Evolutionary conservation across 495 filamentous ascomycete species (phyloP).

Genomic region (Tuber melanosporum): DNA sequence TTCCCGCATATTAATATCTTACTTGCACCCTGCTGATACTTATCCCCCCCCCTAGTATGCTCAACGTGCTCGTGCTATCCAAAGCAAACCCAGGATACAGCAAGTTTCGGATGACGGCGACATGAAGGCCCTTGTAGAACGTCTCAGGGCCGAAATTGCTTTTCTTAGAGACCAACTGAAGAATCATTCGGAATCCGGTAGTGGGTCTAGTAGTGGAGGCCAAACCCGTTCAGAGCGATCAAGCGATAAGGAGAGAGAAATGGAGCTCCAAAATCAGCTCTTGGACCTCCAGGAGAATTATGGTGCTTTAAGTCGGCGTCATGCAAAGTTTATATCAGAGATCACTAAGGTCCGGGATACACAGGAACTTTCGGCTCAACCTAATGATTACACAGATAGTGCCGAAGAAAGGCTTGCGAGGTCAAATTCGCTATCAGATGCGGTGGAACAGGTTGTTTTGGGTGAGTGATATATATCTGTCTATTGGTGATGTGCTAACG

Average conservation of each 20-base stretch:
- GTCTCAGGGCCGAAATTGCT: conserved; percentile 84
- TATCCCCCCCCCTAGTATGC: conserved; percentile 61
- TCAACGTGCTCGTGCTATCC: conserved; percentile 89
- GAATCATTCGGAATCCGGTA: conserved; percentile 59
- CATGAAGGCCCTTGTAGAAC: conserved; percentile 89
- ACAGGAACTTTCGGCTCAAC: conserved; percentile 49
- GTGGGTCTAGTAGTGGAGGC: conserved; percentile 47
- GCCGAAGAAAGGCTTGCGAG: conserved; percentile 85
- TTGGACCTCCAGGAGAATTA: conserved; percentile 94
- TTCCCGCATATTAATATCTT: neutral
- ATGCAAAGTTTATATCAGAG: conserved; percentile 91
- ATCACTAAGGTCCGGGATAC: conserved; percentile 77
- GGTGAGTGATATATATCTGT: conserved; percentile 11
- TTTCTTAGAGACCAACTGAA: conserved; percentile 93
- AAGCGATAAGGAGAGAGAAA: conserved; percentile 62
- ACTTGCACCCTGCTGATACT: conserved; percentile 13
- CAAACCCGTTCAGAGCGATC: conserved; percentile 55
- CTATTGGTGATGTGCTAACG: neutral
- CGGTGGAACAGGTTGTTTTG: conserved; percentile 89
- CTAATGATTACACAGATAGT: conserved; percentile 60
- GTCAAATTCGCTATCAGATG: conserved; percentile 88
- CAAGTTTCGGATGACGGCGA: conserved; percentile 84
- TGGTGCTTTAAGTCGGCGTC: conserved; percentile 76
- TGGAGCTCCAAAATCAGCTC: conserved; percentile 88
- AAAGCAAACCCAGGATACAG: conserved; percentile 95